Evolutionary conservation across 2,329 filamentous ascomycete genomes (phyloP), one percentile per base, ranked within the genome.

Genomic region (Cytospora schulzeri): DNA sequence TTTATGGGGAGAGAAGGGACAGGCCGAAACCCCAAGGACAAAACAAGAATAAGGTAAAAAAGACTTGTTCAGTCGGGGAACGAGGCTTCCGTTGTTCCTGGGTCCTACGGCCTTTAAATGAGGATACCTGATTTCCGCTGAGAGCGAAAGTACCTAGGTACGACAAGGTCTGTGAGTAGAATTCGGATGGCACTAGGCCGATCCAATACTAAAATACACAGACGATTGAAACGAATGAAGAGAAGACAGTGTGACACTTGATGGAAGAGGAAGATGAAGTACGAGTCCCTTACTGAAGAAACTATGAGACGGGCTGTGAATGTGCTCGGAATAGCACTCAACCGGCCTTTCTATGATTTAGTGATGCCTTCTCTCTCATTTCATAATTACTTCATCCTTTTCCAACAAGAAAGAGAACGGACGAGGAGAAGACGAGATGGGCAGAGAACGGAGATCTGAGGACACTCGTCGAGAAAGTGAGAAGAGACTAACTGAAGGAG

Each of bases 261-360:
- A 45, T 22, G 9, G 19, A 11, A n/a, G 41, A 22, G 41, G 19
- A 48, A n/a, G n/a, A n/a, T n/a, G n/a, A n/a, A n/a, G 35, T 56
- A 35, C 50, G 52, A 56, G 41, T 50, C 38, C 38, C 38, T 62
- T 50, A 45, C 50, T 56, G 60, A 38, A 50, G 60, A 62, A 52
- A 50, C 60, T 50, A 51, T 33, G 52, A 56, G 38, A 51, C 60
- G 38, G 33, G 26, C 45, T 28, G 52, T 56, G 28, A 31, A 14
- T 28, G 31, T 38, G 29, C 48, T 29, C 22, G 52, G 56, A 29
- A 61, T 29, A 61, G 59, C 58, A 48, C 50, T 35, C 14, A 50
- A 52, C 35, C 54, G 48, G 54, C 28, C 51, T 45, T 4, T 41
- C n/a, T n/a, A 41, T 41, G 38, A n/a, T 41, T n/a, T 17, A 41